These are phyloP conservation scores for Ganoderma boninense DNA, from an alignment of 1,284 basidiomycete genomes.

Conservation along the genomic window DNA sequence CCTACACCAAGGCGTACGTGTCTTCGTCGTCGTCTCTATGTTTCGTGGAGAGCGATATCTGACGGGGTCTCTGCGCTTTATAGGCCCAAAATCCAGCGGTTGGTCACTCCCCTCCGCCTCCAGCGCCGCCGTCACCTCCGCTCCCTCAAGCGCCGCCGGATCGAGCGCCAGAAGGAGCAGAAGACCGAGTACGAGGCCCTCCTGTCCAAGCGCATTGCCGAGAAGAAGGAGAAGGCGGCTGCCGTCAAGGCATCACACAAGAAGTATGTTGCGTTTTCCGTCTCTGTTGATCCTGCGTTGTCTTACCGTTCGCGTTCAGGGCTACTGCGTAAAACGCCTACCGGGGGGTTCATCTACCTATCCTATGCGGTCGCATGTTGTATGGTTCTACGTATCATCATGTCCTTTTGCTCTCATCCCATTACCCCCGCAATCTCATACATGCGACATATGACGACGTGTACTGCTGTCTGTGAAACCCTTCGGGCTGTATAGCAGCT, in stretches of 20 bases:
- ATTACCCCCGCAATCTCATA: constrained; percentile 30
- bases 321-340: constrained; percentile 30
- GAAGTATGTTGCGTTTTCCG: constrained; percentile 49
- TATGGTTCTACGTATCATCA: constrained; percentile 35
- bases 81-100: constrained; percentile 89
- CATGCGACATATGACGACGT: constrained; percentile 34
- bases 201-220: constrained; percentile 90
- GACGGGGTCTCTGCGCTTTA: constrained; percentile 11
- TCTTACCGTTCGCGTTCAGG: constrained; percentile 12
- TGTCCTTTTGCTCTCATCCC: constrained; percentile 32
- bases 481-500: constrained; percentile 26
- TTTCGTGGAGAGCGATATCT: not conserved
- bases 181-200: constrained; percentile 91
- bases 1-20: constrained; percentile 97
- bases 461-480: constrained; percentile 19
- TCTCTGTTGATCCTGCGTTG: not conserved
- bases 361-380: constrained; percentile 34
- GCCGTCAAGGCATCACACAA: constrained; percentile 81
- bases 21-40: constrained; percentile 14
- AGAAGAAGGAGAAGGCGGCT: constrained; percentile 91
- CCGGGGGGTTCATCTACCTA: constrained; percentile 14
- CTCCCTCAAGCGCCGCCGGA: constrained; percentile 89
- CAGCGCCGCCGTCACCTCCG: constrained; percentile 96
- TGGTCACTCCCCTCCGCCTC: constrained; percentile 94
- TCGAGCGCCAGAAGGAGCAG: constrained; percentile 94